A percentile compares a stretch with the other conserved stretches of the same genome.
Conservation (phyloP, 192 early-diverging fungal species). For the Backusella psychrophila region DNA sequence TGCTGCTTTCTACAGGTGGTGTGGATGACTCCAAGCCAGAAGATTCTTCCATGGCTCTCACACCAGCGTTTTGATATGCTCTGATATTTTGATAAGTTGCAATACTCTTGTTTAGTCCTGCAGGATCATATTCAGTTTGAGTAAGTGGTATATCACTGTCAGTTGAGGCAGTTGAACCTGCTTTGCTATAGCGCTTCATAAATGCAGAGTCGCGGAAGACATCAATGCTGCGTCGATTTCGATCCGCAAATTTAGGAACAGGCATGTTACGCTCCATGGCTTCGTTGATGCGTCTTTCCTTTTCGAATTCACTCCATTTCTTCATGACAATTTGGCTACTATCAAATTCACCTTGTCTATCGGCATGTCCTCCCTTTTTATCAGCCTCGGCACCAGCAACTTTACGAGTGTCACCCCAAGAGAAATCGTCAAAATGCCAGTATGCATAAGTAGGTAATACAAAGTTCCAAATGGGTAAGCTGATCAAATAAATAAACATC, state of each 20-base stretch:
- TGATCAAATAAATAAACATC: conserved; percentile 47
- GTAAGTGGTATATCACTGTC: conserved; percentile 28
- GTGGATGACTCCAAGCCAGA: neutral
- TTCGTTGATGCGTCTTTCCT: conserved; percentile 1
- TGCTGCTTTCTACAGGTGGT: neutral
- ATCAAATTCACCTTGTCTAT: conserved; percentile 72
- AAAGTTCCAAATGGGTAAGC: conserved; percentile 81
- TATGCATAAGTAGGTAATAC: conserved; percentile 75
- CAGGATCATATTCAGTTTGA: conserved; percentile 10
- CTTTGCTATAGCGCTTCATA: conserved; percentile 13
- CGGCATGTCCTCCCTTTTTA: conserved; percentile 56
- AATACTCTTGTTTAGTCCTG: neutral
- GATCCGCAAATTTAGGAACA: conserved; percentile 21
- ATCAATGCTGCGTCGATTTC: conserved; percentile 13
- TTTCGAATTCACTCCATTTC: conserved; percentile 67
- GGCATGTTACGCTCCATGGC: conserved; percentile 11
- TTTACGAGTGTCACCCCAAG: conserved; percentile 80
- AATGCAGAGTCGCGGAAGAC: conserved; percentile 17
- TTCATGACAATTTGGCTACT: conserved; percentile 72
- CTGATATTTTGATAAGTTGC: neutral
- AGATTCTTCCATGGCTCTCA: neutral
- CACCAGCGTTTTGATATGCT: neutral
- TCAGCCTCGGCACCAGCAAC: conserved; percentile 46
- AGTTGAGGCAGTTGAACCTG: conserved; percentile 30
- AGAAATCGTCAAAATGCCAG: conserved; percentile 91